Base-by-base conservation (phyloP, 306 rosid genomes). In the Quercus robur region DNA sequence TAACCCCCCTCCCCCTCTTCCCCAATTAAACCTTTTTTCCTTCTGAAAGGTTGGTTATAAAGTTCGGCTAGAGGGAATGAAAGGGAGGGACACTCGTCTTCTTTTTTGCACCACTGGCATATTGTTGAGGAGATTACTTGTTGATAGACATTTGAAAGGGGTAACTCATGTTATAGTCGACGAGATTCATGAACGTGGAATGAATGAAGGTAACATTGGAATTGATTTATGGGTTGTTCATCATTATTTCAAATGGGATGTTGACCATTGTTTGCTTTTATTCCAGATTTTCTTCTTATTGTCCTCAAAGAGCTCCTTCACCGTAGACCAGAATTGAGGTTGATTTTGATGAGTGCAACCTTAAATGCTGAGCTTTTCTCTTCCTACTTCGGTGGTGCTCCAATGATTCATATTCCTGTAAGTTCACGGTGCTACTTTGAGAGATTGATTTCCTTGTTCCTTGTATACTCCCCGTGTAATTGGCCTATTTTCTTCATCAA, bases 151-250 rank as follows among this genome's bases (percentile, higher is more conserved):
- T 85, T 83, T 96, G 74, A 91, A 88, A 73, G 97, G 93, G 69
- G 86, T 96, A 73, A 91, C 97, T 44, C 98, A 93, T 86, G 93
- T 96, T 77, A 87, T 96, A 87, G 99, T 93, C 71, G 98, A 96
- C 74, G 99, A 96, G 87, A 96, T 96, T 78, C 99, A 96, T 78
- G 99, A 96, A 83, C 98, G 99, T 33, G 99, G 99, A 83, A 93
- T 96, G 94, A 93, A 91, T 76, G 98, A 96, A 90, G 99, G 99
- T 96, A 89, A 80, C 25, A 3, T 51, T 62, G n/a, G 44, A 72
- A 64, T 58, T 38, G 69, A 54, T 72, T 41, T 28, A n/a, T 44
- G 26, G 58, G 75, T 46, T 62, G 57, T 76, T 59, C 63, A 15
- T 78, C 71, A 76, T 62, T 80, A 55, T 69, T 78, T 79, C 28